Evolutionary conservation across 2,329 filamentous ascomycete species (phyloP).

Genomic region (Fusarium sp.): DNA sequence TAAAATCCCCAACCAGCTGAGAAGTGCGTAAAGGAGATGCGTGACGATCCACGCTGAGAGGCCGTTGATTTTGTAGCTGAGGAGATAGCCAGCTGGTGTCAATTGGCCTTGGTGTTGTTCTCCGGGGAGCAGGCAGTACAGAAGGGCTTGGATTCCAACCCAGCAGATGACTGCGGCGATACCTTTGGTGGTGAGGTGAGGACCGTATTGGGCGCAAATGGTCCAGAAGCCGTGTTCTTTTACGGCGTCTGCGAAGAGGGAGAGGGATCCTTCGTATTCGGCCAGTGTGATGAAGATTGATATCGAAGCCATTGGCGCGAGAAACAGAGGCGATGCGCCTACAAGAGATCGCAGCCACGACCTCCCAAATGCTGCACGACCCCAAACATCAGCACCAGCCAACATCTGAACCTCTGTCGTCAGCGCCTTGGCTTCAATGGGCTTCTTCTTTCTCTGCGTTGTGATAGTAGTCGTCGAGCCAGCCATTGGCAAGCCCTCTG

Average conservation of each 20-base stretch:
- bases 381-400: conserved; percentile 27
- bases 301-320: conserved; percentile 37
- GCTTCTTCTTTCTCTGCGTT: not conserved
- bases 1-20: conserved; percentile 43
- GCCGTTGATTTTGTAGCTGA: conserved; percentile 56
- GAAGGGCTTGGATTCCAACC: conserved; percentile 23
- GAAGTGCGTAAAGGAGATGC: conserved; percentile 43
- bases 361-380: conserved; percentile 36
- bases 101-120: conserved; percentile 47
- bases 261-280: conserved; percentile 33
- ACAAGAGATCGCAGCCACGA: conserved; percentile 39
- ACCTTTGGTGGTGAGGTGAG: conserved; percentile 25
- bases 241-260: conserved; percentile 5
- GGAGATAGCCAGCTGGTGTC: conserved; percentile 54
- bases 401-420: not conserved
- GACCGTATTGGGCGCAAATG: conserved; percentile 24
- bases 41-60: conserved; percentile 52
- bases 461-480: conserved; percentile 3
- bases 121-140: conserved; percentile 23
- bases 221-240: conserved; percentile 28
- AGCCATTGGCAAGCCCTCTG: not conserved
- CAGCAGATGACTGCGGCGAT: conserved; percentile 16
- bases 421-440: not conserved
- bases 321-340: conserved; percentile 34
- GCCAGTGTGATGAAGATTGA: conserved; percentile 38